Evolutionary conservation across 2,329 filamentous ascomycete genomes (phyloP).

Genomic region (Cadophora luteo-olivacea): DNA sequence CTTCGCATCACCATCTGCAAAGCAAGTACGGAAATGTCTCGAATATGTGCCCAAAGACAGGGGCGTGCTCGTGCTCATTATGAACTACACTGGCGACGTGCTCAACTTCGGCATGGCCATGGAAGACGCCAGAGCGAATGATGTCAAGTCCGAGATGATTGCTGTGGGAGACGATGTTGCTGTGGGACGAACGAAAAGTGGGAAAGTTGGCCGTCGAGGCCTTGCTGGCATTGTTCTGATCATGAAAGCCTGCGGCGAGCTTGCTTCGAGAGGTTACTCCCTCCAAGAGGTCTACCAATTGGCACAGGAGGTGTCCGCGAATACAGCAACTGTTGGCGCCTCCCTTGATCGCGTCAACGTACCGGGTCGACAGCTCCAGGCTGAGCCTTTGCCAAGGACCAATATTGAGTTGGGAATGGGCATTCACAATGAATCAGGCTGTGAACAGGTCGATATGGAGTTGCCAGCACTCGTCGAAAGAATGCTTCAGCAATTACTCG

Average conservation of each 20-base stretch:
- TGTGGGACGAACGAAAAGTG: conserved; percentile 53
- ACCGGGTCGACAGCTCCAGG: conserved; percentile 43
- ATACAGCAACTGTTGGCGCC: no score
- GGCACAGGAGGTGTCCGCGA: no score
- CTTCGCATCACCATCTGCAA: conserved; percentile 48
- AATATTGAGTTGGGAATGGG: conserved; percentile 53
- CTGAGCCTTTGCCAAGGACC: conserved; percentile 46
- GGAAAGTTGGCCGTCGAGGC: conserved; percentile 54
- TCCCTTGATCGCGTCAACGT: no score
- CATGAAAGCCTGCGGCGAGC: conserved; percentile 46
- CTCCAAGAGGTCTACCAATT: no score
- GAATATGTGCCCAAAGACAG: conserved; percentile 35
- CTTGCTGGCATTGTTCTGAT: conserved; percentile 56
- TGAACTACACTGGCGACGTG: conserved; percentile 51
- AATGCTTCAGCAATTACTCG: conserved; percentile 55
- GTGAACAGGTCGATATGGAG: conserved; percentile 18
- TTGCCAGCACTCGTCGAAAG: conserved; percentile 16
- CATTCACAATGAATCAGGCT: conserved; percentile 56
- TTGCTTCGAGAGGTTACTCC: conserved; percentile 15
- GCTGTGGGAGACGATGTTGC: conserved; percentile 48
- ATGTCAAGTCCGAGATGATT: conserved; percentile 24
- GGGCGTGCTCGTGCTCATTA: conserved; percentile 40
- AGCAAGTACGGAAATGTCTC: conserved; percentile 48
- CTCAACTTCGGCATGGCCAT: conserved; percentile 48
- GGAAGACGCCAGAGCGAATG: conserved; percentile 42